Percentiles rank a stretch among this genome's conserved stretches.
Conservation (phyloP, 805 yeast genomes). For the Myxozyma neglecta region DNA sequence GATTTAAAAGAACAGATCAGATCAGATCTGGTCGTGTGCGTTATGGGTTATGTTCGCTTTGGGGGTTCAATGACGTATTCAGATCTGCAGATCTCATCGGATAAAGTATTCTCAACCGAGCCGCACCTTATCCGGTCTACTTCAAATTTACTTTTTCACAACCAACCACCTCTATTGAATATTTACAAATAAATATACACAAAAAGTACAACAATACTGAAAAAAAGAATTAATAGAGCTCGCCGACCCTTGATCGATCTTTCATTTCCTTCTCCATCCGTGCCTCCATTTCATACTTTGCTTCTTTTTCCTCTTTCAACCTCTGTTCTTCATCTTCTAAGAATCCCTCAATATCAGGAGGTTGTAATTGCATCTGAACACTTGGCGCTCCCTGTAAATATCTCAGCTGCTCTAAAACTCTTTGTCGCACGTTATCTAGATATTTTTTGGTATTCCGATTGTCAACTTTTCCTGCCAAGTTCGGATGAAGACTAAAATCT, state of each 20-base stretch:
- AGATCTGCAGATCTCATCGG: not conserved
- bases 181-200: not conserved
- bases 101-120: no score
- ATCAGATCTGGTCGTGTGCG: no score
- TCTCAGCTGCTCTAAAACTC: constrained; percentile 77
- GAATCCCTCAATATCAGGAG: constrained; percentile 58
- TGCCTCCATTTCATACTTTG: constrained; percentile 23
- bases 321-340: constrained; percentile 43
- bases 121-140: no score
- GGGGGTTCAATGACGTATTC: not conserved
- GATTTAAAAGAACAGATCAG: not conserved
- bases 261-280: constrained; percentile 23
- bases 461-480: constrained; percentile 73
- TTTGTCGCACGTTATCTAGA: constrained; percentile 72
- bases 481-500: constrained; percentile 85
- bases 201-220: not conserved
- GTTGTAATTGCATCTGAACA: constrained; percentile 86
- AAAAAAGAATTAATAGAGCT: constrained; percentile 18
- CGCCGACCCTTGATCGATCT: constrained; percentile 33
- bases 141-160: no score
- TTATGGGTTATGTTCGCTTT: no score
- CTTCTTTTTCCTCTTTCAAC: constrained; percentile 37
- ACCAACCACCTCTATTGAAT: not conserved
- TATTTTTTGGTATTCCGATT: constrained; percentile 83
- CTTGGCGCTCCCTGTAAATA: constrained; percentile 89